A percentile compares a stretch with the other conserved stretches of the same genome.
Evolutionary conservation across 2,329 filamentous ascomycete species (phyloP).

Genomic region (Colletotrichum orbiculare): DNA sequence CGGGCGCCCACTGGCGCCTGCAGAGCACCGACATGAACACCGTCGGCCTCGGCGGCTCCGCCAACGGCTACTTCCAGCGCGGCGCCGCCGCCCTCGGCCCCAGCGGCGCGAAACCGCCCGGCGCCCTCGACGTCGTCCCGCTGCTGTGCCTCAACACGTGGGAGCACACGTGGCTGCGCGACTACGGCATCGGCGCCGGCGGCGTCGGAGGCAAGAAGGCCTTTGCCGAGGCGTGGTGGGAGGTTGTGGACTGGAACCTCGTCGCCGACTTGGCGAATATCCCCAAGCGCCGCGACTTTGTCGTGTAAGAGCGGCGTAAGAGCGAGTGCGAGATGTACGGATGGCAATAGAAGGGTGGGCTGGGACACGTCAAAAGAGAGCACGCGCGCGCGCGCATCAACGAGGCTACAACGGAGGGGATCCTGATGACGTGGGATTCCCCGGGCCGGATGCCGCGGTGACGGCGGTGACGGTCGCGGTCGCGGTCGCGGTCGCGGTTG

Average conservation of each 20-base stretch:
- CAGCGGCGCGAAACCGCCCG: conserved; percentile 62
- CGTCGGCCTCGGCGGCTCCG: conserved; percentile 52
- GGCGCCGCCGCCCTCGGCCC: conserved; percentile 42
- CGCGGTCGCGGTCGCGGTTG: conserved; percentile 8
- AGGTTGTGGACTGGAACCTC: conserved; percentile 83
- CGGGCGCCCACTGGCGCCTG: conserved; percentile 83
- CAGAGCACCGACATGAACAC: conserved; percentile 79
- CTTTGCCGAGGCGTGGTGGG: conserved; percentile 88
- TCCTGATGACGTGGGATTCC: neutral
- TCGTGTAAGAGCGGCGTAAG: conserved; percentile 8
- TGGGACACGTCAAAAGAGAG: neutral
- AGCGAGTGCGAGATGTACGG: neutral
- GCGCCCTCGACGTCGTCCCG: conserved; percentile 76
- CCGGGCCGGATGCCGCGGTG: neutral
- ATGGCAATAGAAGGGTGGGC: neutral
- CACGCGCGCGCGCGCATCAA: neutral
- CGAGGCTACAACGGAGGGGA: neutral
- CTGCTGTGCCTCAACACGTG: conserved; percentile 94
- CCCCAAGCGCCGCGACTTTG: conserved; percentile 21
- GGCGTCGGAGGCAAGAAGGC: conserved; percentile 78
- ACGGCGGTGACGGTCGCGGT: neutral
- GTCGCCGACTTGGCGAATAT: conserved; percentile 61
- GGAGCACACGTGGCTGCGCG: conserved; percentile 91
- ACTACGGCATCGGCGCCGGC: conserved; percentile 72
- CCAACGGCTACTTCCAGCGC: conserved; percentile 52